phyloP scores from a whole-genome alignment of 768 basidiomycete species.

The Udeniomyces megalosporus region DNA sequence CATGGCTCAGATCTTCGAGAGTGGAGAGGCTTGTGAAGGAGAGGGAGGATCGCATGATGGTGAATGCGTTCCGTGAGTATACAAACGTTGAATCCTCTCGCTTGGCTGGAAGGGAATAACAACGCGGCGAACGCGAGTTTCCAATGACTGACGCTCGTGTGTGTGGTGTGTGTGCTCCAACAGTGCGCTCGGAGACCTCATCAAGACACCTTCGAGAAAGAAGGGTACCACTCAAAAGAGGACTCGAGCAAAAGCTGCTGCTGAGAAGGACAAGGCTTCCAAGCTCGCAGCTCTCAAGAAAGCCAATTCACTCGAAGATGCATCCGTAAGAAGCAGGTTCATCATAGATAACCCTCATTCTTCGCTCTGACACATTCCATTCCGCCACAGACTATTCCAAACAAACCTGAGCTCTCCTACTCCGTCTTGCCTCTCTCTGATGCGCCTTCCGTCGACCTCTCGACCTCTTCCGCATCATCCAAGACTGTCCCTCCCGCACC shows the following conservation, averaged over 20 bases:
- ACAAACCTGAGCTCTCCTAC: too few species aligned
- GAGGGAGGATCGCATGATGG: neutral
- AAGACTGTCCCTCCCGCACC: too few species aligned
- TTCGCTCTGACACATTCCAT: neutral
- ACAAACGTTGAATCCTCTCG: neutral
- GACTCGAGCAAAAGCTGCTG: neutral
- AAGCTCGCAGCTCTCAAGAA: neutral
- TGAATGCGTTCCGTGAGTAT: neutral
- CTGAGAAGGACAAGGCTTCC: neutral
- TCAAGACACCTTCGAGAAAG: slow-evolving; percentile 9
- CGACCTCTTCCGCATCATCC: neutral
- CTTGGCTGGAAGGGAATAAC: too few species aligned
- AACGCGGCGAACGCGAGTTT: too few species aligned
- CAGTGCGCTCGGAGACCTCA: slow-evolving; percentile 7
- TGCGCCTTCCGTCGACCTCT: neutral
- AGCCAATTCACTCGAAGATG: neutral
- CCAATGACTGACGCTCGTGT: too few species aligned
- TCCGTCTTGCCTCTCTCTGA: too few species aligned
- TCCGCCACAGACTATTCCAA: neutral
- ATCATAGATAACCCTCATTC: too few species aligned
- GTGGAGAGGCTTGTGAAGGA: neutral
- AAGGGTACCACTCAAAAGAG: neutral
- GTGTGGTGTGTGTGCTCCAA: neutral
- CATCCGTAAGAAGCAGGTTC: too few species aligned
- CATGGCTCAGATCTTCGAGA: neutral